Percentiles rank a stretch among this genome's conserved stretches.
These are phyloP conservation scores for Bipolaris oryzae DNA, from an alignment of 2,329 filamentous ascomycete species.

Conservation along the genomic window DNA sequence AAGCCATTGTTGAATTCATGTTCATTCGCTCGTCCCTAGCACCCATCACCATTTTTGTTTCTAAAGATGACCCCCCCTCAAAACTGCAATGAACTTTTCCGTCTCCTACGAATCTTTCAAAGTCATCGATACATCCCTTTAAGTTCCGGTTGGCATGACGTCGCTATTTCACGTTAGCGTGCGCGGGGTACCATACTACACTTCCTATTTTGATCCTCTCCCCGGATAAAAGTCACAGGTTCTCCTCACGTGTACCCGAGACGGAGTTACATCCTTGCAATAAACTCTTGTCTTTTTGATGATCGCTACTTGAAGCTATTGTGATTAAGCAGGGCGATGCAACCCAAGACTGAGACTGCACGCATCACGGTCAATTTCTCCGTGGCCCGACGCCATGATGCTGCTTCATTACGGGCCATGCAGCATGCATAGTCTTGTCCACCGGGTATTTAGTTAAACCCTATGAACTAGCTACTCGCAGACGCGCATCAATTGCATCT, in stretches of 20 bases:
- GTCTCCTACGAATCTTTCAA: not conserved
- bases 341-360: conserved; percentile 9
- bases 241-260: conserved; percentile 7
- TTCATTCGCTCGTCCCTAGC: no score
- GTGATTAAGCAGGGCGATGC: conserved; percentile 1
- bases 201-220: no score
- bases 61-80: no score
- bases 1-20: no score
- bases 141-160: not conserved
- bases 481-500: not conserved
- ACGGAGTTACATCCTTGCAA: not conserved
- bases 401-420: not conserved
- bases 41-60: no score
- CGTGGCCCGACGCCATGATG: conserved; percentile 4
- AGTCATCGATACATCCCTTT: not conserved
- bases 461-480: not conserved
- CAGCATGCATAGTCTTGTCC: not conserved
- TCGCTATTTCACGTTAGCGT: not conserved
- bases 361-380: conserved; percentile 11
- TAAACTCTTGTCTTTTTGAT: not conserved
- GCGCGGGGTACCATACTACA: not conserved
- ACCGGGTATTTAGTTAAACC: not conserved
- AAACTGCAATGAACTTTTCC: not conserved
- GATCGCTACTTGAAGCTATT: not conserved
- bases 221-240: conserved; percentile 2